phyloP scores from a whole-genome alignment of 108 stramenopile genomes.

The Aurantiochytrium sp. region DNA sequence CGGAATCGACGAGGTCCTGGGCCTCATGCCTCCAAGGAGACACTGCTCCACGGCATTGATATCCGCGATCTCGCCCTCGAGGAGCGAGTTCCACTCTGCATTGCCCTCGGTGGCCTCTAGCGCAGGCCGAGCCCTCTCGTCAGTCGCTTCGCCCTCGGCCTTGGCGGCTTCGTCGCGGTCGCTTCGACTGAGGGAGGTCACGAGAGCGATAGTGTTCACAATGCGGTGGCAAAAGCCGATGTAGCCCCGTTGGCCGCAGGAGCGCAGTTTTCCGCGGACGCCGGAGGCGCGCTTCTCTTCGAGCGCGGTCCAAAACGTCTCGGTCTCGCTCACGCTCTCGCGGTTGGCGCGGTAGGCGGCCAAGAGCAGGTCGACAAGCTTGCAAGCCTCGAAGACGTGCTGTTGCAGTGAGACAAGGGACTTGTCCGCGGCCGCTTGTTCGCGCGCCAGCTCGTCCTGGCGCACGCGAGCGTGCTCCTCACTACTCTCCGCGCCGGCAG shows the following conservation, averaged over 20 bases:
- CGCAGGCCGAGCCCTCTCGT: not conserved
- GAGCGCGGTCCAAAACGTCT: not conserved
- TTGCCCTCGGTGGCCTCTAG: not conserved
- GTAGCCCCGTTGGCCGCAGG: not conserved
- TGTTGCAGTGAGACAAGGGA: not conserved
- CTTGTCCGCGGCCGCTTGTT: not conserved
- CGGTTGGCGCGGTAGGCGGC: not conserved
- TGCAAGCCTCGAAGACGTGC: not conserved
- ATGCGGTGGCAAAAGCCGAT: conserved; percentile 9
- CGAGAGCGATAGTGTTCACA: not conserved
- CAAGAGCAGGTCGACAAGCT: not conserved
- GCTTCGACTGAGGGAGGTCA: not conserved
- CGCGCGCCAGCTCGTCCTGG: not conserved
- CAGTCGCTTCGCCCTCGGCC: too few relatives aligned
- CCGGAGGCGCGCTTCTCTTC: not conserved
- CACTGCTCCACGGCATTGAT: conserved; percentile 11
- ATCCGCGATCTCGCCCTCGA: not conserved
- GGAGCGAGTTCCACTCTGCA: not conserved
- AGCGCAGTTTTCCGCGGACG: not conserved
- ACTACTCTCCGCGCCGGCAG: not conserved
- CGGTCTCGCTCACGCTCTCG: not conserved
- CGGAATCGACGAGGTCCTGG: not conserved
- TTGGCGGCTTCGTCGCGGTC: not conserved
- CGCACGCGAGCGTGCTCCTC: not conserved
- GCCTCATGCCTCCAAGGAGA: not conserved